phyloP scores from a whole-genome alignment of 2,329 filamentous ascomycete genomes.

The Xylaria sp. region DNA sequence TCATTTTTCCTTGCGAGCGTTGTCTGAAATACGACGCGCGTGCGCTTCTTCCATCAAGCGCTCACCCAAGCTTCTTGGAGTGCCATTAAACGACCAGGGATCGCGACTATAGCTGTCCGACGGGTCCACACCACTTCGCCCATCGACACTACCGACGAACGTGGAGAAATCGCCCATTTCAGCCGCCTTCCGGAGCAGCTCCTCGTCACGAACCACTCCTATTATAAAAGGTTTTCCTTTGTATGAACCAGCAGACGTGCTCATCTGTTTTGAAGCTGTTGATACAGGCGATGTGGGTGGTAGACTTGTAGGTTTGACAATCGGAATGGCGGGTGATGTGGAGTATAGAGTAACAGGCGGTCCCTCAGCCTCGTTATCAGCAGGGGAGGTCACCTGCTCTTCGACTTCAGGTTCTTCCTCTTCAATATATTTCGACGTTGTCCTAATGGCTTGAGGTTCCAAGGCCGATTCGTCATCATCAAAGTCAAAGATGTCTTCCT shows the following conservation, averaged over 20 bases:
- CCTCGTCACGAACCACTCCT: slow-evolving; percentile 61
- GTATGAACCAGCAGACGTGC: slow-evolving; percentile 63
- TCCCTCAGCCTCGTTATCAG: slow-evolving; percentile 31
- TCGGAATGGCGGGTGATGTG: slow-evolving; percentile 59
- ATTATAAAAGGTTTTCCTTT: slow-evolving; percentile 65
- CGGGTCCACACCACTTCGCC: slow-evolving; percentile 62
- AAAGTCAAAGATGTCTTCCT: slow-evolving; percentile 60
- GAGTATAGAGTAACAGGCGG: slow-evolving; percentile 52
- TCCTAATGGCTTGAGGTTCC: slow-evolving; percentile 41
- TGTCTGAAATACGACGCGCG: slow-evolving; percentile 36
- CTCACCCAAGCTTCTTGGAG: slow-evolving; percentile 61
- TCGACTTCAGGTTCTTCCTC: slow-evolving; percentile 51
- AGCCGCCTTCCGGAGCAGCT: slow-evolving; percentile 61
- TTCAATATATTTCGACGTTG: slow-evolving; percentile 48
- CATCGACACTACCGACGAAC: slow-evolving; percentile 66
- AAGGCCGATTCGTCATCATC: slow-evolving; percentile 48
- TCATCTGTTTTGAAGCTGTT: slow-evolving; percentile 37
- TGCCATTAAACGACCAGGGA: slow-evolving; percentile 54
- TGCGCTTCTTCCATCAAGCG: slow-evolving; percentile 60
- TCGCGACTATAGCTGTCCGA: slow-evolving; percentile 58
- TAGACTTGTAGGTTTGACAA: slow-evolving; percentile 49
- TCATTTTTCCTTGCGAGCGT: slow-evolving; percentile 22
- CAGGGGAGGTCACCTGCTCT: slow-evolving; percentile 36
- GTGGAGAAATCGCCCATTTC: slow-evolving; percentile 61
- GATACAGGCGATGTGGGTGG: slow-evolving; percentile 50